A percentile compares a stretch with the other conserved stretches of the same genome.
Conservation (phyloP, 2,329 filamentous ascomycete genomes). For the Fusarium sp. region DNA sequence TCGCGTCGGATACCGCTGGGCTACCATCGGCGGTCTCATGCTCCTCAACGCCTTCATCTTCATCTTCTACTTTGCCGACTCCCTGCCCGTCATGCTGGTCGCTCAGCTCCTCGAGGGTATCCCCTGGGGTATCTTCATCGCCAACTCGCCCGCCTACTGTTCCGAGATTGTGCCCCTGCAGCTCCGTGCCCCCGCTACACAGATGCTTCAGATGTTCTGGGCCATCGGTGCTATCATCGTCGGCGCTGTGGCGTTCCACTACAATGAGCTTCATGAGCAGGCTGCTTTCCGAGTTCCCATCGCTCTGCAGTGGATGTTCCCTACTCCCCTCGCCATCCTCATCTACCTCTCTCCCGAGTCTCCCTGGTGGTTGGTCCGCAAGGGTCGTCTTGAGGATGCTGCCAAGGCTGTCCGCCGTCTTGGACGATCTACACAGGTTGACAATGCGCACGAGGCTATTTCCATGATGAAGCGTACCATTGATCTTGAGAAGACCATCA, state of each 20-base stretch:
- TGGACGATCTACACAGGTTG: constrained; percentile 46
- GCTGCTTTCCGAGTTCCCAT: constrained; percentile 56
- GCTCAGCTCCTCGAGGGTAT: constrained; percentile 69
- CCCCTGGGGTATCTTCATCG: constrained; percentile 72
- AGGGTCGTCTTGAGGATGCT: constrained; percentile 57
- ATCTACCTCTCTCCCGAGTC: constrained; percentile 62
- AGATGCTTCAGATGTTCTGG: constrained; percentile 74
- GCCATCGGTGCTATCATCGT: constrained; percentile 70
- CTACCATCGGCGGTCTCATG: constrained; percentile 52
- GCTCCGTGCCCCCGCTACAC: constrained; percentile 66
- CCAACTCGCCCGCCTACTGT: constrained; percentile 70
- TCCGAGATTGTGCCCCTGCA: constrained; percentile 68
- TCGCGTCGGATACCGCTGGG: constrained; percentile 52
- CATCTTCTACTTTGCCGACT: constrained; percentile 65
- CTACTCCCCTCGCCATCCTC: constrained; percentile 64
- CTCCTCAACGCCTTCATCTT: constrained; percentile 54
- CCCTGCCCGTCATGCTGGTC: constrained; percentile 57
- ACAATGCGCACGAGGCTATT: constrained; percentile 53
- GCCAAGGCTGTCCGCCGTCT: constrained; percentile 60
- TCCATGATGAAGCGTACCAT: constrained; percentile 68
- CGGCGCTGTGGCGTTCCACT: constrained; percentile 63
- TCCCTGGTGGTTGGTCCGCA: constrained; percentile 66
- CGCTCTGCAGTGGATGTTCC: constrained; percentile 69
- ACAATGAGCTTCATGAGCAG: constrained; percentile 50
- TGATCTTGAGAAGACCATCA: constrained; percentile 60